phyloP scores from a whole-genome alignment of 148 eudicot species.

The Amaranthus hypochondriacus region DNA sequence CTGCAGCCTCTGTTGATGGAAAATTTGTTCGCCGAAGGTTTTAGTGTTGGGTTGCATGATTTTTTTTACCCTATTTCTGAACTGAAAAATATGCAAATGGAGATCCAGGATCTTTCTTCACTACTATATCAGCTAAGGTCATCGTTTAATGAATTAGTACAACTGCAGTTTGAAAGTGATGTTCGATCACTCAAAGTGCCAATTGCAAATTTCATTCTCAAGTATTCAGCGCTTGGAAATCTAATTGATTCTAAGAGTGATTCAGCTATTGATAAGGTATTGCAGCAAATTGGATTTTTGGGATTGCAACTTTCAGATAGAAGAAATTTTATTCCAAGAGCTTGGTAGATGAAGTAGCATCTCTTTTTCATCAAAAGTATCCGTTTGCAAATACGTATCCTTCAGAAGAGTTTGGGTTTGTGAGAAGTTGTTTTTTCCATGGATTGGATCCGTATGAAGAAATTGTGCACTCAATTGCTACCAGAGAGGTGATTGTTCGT shows the following conservation, averaged over 20 bases:
- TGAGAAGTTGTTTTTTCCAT: slow-evolving; percentile 57
- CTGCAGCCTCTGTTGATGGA: slow-evolving; percentile 90
- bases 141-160: slow-evolving; percentile 56
- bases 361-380: slow-evolving; percentile 50
- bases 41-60: slow-evolving; percentile 67
- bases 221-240: slow-evolving; percentile 57
- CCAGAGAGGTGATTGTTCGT: slow-evolving; percentile 83
- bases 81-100: slow-evolving; percentile 32
- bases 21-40: slow-evolving; percentile 61
- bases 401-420: slow-evolving; percentile 66
- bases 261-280: slow-evolving; percentile 66
- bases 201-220: slow-evolving; percentile 50
- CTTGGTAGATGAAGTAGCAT: slow-evolving; percentile 58
- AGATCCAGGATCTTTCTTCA: slow-evolving; percentile 48
- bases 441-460: slow-evolving; percentile 86
- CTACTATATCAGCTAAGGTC: slow-evolving; percentile 48
- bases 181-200: slow-evolving; percentile 45
- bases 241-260: slow-evolving; percentile 82
- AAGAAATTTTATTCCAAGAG: slow-evolving; percentile 64
- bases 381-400: slow-evolving; percentile 49
- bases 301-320: slow-evolving; percentile 67
- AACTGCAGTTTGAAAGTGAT: slow-evolving; percentile 56
- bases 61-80: slow-evolving; percentile 43
- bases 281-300: slow-evolving; percentile 84
- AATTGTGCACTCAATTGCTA: slow-evolving; percentile 82